These are phyloP conservation scores for Aspergillus costaricaensis DNA, from an alignment of 2,329 filamentous ascomycete species.

Conservation along the genomic window DNA sequence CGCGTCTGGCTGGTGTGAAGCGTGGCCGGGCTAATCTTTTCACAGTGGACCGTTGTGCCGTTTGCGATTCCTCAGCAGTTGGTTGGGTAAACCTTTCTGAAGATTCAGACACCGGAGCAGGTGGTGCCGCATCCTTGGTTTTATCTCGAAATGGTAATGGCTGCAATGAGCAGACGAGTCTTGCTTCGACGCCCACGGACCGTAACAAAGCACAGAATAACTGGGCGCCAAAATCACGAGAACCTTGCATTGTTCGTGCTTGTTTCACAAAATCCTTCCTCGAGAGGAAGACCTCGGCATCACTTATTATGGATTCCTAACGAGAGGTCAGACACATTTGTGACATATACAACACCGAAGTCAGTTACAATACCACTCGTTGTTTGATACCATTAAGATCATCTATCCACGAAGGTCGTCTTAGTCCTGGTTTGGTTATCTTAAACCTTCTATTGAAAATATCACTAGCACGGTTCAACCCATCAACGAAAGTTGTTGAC, in stretches of 20 bases:
- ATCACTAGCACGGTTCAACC: constrained; percentile 68
- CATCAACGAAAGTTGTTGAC: constrained; percentile 75
- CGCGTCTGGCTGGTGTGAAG: constrained; percentile 29
- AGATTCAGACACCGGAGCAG: constrained; percentile 39
- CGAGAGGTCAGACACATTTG: constrained; percentile 16
- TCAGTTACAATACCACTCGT: constrained; percentile 43
- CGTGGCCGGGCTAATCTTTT: constrained; percentile 41
- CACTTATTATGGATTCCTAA: constrained; percentile 59
- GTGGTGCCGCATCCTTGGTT: constrained; percentile 46
- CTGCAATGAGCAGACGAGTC: constrained; percentile 89
- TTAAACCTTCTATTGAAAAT: constrained; percentile 71
- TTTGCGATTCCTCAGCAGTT: constrained; percentile 27
- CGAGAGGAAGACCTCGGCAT: constrained; percentile 69
- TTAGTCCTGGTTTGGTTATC: constrained; percentile 70
- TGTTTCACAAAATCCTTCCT: constrained; percentile 72
- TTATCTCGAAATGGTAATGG: constrained; percentile 67
- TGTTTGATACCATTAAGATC: constrained; percentile 61
- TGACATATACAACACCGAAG: constrained; percentile 13
- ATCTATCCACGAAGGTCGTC: constrained; percentile 74
- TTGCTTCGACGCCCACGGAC: constrained; percentile 74
- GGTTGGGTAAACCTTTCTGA: constrained; percentile 38
- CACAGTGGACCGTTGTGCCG: constrained; percentile 20
- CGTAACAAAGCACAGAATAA: constrained; percentile 86
- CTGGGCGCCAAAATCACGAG: constrained; percentile 85
- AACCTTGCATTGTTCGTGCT: constrained; percentile 71